Percentiles rank a stretch among this genome's conserved stretches.
Evolutionary conservation across 257 asterid genomes (phyloP).

Genomic region (Misopates orontium): DNA sequence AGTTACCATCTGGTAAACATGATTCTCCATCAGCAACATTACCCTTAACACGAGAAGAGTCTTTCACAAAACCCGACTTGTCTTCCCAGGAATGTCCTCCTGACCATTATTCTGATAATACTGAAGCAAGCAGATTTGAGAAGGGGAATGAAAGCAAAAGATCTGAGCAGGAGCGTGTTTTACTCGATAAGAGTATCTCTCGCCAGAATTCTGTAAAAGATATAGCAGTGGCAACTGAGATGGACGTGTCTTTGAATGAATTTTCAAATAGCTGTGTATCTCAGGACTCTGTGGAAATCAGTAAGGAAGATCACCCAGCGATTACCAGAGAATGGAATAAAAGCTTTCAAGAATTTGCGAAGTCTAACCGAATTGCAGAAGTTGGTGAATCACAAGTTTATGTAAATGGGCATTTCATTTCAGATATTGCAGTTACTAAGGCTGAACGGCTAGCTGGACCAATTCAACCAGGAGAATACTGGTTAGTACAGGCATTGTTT

Average conservation of each 20-base stretch:
- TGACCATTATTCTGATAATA: constrained; percentile 40
- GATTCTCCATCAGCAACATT: constrained; percentile 40
- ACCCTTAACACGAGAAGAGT: constrained; percentile 31
- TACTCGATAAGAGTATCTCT: constrained; percentile 45
- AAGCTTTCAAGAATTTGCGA: constrained; percentile 50
- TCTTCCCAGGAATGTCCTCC: constrained; percentile 34
- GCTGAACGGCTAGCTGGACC: constrained; percentile 92
- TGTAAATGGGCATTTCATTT: constrained; percentile 68
- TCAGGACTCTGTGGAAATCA: constrained; percentile 55
- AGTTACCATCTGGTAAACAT: constrained; percentile 34
- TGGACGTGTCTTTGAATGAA: constrained; percentile 59
- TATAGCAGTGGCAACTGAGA: constrained; percentile 62
- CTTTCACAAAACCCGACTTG: constrained; percentile 33
- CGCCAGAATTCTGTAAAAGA: constrained; percentile 60
- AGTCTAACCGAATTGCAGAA: constrained; percentile 53
- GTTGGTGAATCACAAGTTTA: constrained; percentile 53
- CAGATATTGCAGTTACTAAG: constrained; percentile 73
- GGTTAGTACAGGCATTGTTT: constrained; percentile 52
- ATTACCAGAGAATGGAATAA: constrained; percentile 62
- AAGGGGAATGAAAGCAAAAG: constrained; percentile 47
- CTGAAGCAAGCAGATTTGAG: constrained; percentile 37
- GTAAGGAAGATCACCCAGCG: constrained; percentile 55
- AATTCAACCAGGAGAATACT: constrained; percentile 85
- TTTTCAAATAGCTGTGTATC: constrained; percentile 51
- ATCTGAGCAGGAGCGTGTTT: constrained; percentile 44